phyloP scores from a whole-genome alignment of 108 stramenopile species.

The Poteriospumella lacustris region DNA sequence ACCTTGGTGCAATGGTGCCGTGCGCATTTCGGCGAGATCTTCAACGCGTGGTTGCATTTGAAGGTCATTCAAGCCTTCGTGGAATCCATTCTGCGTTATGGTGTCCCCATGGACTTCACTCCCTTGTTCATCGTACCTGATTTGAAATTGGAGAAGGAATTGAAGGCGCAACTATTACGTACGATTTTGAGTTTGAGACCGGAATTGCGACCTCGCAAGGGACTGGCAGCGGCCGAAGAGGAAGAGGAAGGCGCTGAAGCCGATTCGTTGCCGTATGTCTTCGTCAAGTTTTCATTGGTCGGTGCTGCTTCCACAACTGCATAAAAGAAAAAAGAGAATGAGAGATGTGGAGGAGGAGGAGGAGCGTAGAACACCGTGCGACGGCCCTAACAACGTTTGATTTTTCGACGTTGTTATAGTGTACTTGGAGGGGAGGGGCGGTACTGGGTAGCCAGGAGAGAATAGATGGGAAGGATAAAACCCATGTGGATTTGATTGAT shows the following conservation, averaged over 20 bases:
- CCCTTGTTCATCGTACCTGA: constrained; percentile 77
- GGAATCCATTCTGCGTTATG: constrained; percentile 90
- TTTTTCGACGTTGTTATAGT: no score
- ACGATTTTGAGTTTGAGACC: background rate
- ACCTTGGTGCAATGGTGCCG: constrained; percentile 86
- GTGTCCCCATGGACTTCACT: constrained; percentile 86
- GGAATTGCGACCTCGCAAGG: background rate
- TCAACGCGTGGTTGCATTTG: constrained; percentile 94
- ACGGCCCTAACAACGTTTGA: no score
- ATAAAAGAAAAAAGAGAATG: no score
- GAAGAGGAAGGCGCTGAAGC: background rate
- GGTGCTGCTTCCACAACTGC: no score
- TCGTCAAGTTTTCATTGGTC: no score
- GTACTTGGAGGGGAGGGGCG: no score
- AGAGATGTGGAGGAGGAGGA: no score
- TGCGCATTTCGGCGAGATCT: constrained; percentile 92
- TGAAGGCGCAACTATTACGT: constrained; percentile 14
- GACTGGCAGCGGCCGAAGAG: background rate
- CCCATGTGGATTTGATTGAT: no score
- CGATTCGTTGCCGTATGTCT: no score
- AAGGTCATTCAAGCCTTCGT: constrained; percentile 94
- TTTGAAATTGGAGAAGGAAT: constrained; percentile 61
- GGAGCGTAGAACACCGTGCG: no score
- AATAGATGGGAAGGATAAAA: no score
- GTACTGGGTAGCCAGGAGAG: no score